These are phyloP conservation scores for Tylopilus sp. DNA, from an alignment of 768 basidiomycete species.

Conservation along the genomic window DNA sequence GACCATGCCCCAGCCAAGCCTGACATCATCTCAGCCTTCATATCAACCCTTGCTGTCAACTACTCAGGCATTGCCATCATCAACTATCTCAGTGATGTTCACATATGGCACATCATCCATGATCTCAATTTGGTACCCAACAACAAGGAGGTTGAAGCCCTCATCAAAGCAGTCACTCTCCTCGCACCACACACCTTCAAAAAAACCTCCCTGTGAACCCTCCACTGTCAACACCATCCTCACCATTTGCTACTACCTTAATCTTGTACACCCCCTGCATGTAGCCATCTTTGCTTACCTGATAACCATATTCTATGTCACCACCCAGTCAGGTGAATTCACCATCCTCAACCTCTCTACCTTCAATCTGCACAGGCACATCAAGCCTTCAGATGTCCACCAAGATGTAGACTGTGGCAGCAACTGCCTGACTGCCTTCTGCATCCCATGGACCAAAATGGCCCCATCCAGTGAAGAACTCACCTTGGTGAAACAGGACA, in stretches of 20 bases:
- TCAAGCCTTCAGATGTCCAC: neutral
- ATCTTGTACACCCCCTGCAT: neutral
- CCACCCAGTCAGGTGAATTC: neutral
- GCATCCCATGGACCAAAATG: neutral
- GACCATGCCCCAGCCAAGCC: neutral
- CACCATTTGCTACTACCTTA: neutral
- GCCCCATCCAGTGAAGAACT: neutral
- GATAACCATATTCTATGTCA: neutral
- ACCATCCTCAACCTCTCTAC: neutral
- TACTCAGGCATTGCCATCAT: neutral
- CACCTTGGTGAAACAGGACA: neutral
- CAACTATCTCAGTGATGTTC: neutral
- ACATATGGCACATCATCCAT: neutral
- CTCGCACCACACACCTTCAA: neutral
- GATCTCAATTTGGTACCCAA: neutral
- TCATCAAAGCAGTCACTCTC: neutral
- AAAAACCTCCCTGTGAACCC: neutral
- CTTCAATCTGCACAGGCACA: neutral
- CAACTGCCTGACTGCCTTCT: neutral
- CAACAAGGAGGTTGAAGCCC: neutral
- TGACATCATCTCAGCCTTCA: neutral
- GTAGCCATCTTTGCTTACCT: neutral
- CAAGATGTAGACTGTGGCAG: neutral
- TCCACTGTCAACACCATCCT: neutral
- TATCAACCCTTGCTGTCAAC: neutral